These are phyloP conservation scores for Ruellia speciosa DNA, from an alignment of 305 asterid species.

Conservation along the genomic window DNA sequence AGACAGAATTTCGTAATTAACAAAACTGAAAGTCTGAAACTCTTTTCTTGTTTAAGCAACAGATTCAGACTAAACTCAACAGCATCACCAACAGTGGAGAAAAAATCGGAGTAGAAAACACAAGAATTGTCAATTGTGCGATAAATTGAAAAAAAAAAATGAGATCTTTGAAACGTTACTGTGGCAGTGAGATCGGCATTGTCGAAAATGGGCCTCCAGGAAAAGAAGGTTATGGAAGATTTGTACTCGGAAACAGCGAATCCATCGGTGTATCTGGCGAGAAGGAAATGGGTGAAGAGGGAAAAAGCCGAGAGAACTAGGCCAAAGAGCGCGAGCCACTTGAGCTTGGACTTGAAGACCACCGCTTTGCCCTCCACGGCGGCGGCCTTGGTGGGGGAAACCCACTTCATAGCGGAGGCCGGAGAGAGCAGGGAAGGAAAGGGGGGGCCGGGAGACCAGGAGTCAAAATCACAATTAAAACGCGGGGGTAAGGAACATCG, in stretches of 20 bases:
- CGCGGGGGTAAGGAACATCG: too few species aligned
- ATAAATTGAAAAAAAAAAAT: background rate
- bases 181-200: constrained; percentile 44
- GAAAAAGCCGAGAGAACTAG: constrained; percentile 75
- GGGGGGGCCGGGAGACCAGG: too few species aligned
- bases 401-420: constrained; percentile 48
- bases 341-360: constrained; percentile 73
- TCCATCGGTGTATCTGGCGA: constrained; percentile 75
- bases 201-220: constrained; percentile 87
- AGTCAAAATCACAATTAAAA: too few species aligned
- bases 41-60: too few species aligned
- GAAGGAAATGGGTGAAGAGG: constrained; percentile 73
- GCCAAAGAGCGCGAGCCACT: constrained; percentile 77
- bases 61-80: too few species aligned
- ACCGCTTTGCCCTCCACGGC: constrained; percentile 55
- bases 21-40: background rate
- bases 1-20: background rate
- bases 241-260: constrained; percentile 57
- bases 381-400: constrained; percentile 29
- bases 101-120: constrained; percentile 2
- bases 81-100: too few species aligned
- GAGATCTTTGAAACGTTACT: constrained; percentile 55
- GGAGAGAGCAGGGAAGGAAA: background rate
- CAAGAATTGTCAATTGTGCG: background rate
- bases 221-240: constrained; percentile 75